Base-by-base conservation (phyloP, 2,329 filamentous ascomycete genomes). In the Cercospora brassicicola region DNA sequence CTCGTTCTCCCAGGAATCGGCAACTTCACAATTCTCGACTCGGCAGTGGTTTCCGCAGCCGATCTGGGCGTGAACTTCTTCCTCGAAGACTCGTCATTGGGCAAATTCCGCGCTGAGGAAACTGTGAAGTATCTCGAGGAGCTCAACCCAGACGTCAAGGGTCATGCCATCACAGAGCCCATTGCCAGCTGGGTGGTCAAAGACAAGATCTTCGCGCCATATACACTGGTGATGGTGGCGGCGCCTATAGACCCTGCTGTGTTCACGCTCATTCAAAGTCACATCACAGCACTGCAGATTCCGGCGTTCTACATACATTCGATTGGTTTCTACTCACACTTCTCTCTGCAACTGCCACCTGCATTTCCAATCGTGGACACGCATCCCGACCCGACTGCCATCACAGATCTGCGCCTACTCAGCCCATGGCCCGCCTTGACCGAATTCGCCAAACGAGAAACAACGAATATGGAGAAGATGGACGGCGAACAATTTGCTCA, bases 1-100 rank as follows among this genome's bases (percentile, higher is more conserved):
- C 87, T 99, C n/a, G 92, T 99, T 2, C 83, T 99, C 8, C 95
- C 95, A 66, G 92, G 94, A 3, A 91, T 98, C 74, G 96, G 95
- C 8, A 88, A 89, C 28, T 99, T 97, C 79, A 96, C 92, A 0
- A 96, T 99, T 69, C 90, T 91, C 62, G 95, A 99, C 76, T 89
- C 91, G 6, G 87, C 89, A 1, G 79, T 86, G 2, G 94, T 99
- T n/a, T 84, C 83, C 0, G 90, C 96, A 73, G 85, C 89, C 51
- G 95, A 99, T 76, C 83, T 99, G 48, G 95, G 96, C 4, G 90
- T 97, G 70, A 99, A 99, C 81, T 99, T 99, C 85, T 99, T 99
- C 76, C 84, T 99, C 0, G 92, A 97, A 69, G 89, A 95, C 74
- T 83, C 85, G 59, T 90, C 89, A 71, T 78, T 96, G 42, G 94